Evolutionary conservation across 2,329 filamentous ascomycete genomes (phyloP), one percentile per base, ranked within the genome.

Genomic region (Colletotrichum sp.): DNA sequence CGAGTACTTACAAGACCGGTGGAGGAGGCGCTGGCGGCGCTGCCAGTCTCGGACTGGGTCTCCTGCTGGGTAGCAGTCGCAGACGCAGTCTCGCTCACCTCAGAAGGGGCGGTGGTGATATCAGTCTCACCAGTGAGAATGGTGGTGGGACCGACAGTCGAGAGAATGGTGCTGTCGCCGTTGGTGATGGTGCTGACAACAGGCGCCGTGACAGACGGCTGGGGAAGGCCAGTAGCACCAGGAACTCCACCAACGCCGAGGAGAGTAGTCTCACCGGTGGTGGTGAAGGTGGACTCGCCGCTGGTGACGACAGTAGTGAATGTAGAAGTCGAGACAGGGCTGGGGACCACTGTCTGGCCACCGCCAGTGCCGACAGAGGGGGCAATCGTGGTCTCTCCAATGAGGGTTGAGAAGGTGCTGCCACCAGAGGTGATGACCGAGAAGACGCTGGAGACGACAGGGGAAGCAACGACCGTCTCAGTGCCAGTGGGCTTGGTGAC

Each of bases 381-480:
- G 18, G 24, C 55, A 24, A 76, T 26, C 21, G 74, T 77, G 26
- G 76, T 76, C 57, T 64, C 28, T 13, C 80, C 81, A 65, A 84
- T 81, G 39, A 84, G 71, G 57, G 83, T 84, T 76, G 81, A 85
- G 78, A 83, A 82, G 65, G 85, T 81, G 76, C 83, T 86, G 64
- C 86, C 86, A 43, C 83, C 82, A 74, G 81, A 72, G 59, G 80
- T 78, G 55, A 80, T 80, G 61, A 68, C 74, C 72, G 77, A 65
- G 68, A 72, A 76, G 52, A 77, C 59, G 16, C 68, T 71, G 18
- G 74, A 73, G 30, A 76, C 61, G n/a, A 75, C 43, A 4, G 76
- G 57, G 52, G 60, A 13, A 32, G 59, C 74, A 10, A 66, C 67
- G 66, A 69, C 76, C 24, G 69, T 77, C n/a, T 55, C 57, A 18